Base-by-base conservation (phyloP, 345 rosid genomes). In the Sisymbrium altissimum region DNA sequence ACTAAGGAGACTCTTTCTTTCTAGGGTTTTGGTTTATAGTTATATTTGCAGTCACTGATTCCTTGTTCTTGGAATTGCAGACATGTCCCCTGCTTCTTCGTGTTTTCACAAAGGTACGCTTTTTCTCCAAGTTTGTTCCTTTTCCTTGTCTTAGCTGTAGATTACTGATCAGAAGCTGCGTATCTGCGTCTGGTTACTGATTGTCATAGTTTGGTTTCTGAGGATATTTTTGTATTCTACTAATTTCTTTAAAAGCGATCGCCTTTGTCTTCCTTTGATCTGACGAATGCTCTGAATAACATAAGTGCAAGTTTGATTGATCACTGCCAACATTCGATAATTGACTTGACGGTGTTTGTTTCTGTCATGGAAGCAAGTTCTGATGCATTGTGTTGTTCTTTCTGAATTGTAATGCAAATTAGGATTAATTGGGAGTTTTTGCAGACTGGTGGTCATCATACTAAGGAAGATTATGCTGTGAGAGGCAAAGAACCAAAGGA, bases 401-500 rank as follows among this genome's bases (percentile, higher is more conserved):
- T 12, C n/a, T 32, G 43, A 46, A 25, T 72, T 50, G 14, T 8
- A 5, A 13, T 32, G 38, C 29, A 43, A 63, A 30, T n/a, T 41
- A 8, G 8, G 32, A 2, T 25, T 59, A 39, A 29, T n/a, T 66
- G 18, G 21, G 36, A 45, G 36, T 59, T 57, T 21, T 54, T 79
- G 79, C 82, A 91, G 98, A 80, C 76, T 39, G 98, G 97, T 53
- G 83, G 89, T 54, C 96, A 89, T 81, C 98, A 91, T 77, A 77
- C 82, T 5, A 83, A 79, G 70, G 97, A 89, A 81, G 96, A 94
- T 33, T 94, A 87, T 86, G 92, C 96, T n/a, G 88, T 86, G 60
- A 88, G 97, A 77, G 96, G 98, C 79, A 91, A 91, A 85, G 97
- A 91, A 58, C 97, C 98, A 39, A 91, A 91, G 70, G 93, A 89